Percentiles rank a stretch among this genome's conserved stretches.
phyloP scores from a whole-genome alignment of 169 alveolate species.

The Babesia caballi region DNA sequence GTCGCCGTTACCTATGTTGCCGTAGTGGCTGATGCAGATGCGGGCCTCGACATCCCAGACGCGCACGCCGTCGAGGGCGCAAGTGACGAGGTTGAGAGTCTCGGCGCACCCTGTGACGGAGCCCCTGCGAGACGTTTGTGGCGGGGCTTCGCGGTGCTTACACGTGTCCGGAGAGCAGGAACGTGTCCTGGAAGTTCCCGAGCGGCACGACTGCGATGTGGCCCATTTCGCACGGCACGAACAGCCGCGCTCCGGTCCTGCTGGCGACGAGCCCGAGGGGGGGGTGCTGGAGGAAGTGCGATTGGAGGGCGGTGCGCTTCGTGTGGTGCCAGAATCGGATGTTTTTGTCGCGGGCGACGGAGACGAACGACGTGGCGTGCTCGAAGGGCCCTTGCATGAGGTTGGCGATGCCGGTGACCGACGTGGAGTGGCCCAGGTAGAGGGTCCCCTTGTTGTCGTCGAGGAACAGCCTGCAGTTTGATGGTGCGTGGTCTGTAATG shows the following conservation, averaged over 20 bases:
- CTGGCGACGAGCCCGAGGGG: slow-evolving; percentile 29
- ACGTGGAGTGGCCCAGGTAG: slow-evolving; percentile 59
- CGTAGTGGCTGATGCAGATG: slow-evolving; percentile 40
- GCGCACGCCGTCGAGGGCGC: slow-evolving; percentile 54
- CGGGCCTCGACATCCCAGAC: slow-evolving; percentile 38
- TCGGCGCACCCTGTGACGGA: slow-evolving; percentile 50
- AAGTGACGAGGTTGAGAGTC: slow-evolving; percentile 27
- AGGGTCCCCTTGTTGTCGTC: slow-evolving; percentile 14
- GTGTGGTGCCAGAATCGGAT: slow-evolving; percentile 53
- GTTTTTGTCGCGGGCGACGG: slow-evolving; percentile 54
- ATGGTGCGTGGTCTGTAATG: not conserved
- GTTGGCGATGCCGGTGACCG: slow-evolving; percentile 31
- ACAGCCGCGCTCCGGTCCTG: not conserved
- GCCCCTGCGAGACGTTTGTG: slow-evolving; percentile 15
- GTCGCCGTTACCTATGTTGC: not conserved
- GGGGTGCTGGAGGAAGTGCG: slow-evolving; percentile 20
- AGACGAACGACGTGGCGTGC: slow-evolving; percentile 19
- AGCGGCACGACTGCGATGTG: slow-evolving; percentile 17
- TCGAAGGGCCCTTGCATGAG: slow-evolving; percentile 24
- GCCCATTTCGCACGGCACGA: slow-evolving; percentile 55
- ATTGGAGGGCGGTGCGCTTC: slow-evolving; percentile 5
- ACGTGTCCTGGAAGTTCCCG: not conserved
- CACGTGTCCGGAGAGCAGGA: slow-evolving; percentile 39
- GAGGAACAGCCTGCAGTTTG: not conserved
- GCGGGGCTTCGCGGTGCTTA: not conserved